Percentiles rank a stretch among this genome's conserved stretches.
Conservation (phyloP, 139 green algal genomes). For the Eudorina sp. region DNA sequence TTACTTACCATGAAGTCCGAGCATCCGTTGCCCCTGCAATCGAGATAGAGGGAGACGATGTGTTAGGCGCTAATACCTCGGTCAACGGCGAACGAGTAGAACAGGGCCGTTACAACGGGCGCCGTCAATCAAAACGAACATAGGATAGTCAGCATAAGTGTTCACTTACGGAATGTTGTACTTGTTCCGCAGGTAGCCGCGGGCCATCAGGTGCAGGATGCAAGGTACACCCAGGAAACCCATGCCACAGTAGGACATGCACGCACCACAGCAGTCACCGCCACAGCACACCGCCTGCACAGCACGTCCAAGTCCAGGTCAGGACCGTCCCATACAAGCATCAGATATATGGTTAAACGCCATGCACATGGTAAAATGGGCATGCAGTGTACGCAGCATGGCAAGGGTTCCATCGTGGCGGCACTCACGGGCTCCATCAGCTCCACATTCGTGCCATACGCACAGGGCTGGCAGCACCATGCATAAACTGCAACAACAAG, state of each 20-base stretch:
- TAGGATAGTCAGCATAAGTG: too few species aligned
- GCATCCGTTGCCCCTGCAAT: neutral
- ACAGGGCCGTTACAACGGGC: too few species aligned
- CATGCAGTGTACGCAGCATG: too few species aligned
- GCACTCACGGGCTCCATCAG: neutral
- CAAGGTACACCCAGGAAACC: neutral
- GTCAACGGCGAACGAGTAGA: too few species aligned
- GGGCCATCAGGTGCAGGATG: conserved; percentile 7
- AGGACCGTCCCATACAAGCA: too few species aligned
- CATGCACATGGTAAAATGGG: too few species aligned
- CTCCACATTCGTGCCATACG: neutral
- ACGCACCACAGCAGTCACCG: neutral
- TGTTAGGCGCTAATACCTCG: too few species aligned
- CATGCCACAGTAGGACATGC: neutral
- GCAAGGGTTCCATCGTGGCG: too few species aligned
- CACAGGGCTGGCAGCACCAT: neutral
- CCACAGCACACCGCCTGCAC: neutral
- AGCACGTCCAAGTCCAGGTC: too few species aligned
- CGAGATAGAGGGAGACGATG: neutral
- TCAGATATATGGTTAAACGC: too few species aligned
- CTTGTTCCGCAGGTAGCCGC: conserved; percentile 19
- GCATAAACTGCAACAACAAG: neutral
- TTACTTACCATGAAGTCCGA: neutral
- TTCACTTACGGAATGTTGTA: conserved; percentile 39
- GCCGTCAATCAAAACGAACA: neutral